Conservation (phyloP, 768 basidiomycete genomes). For the Mycena indigotica region DNA sequence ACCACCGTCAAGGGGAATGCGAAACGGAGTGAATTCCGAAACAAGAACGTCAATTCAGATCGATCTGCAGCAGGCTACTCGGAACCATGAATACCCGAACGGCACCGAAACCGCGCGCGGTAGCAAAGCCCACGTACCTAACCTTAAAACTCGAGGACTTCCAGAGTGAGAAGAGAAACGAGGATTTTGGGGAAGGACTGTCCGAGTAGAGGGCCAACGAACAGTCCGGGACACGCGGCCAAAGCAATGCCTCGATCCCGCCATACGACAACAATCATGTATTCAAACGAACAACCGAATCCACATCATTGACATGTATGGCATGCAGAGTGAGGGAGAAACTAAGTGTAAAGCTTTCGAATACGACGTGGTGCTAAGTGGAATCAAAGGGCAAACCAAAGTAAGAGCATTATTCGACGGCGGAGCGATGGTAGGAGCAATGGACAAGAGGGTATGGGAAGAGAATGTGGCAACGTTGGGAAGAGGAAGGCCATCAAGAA, state of each 20-base stretch:
- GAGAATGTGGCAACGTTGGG: slow-evolving; percentile 16
- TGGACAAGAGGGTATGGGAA: slow-evolving; percentile 23
- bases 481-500: slow-evolving; percentile 11
- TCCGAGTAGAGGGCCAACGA: slow-evolving; percentile 21
- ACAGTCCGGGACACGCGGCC: slow-evolving; percentile 4
- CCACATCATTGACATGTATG: slow-evolving; percentile 7
- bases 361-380: slow-evolving; percentile 21
- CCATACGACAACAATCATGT: not conserved
- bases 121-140: slow-evolving; percentile 12
- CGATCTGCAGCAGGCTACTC: not conserved
- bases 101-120: not conserved
- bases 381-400: slow-evolving; percentile 18
- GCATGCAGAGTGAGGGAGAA: slow-evolving; percentile 7
- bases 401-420: slow-evolving; percentile 32
- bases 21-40: not conserved
- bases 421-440: slow-evolving; percentile 33
- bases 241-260: slow-evolving; percentile 12
- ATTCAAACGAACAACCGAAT: slow-evolving; percentile 2
- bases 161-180: slow-evolving; percentile 22
- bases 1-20: slow-evolving; percentile 8
- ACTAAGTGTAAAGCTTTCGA: slow-evolving; percentile 24
- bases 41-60: slow-evolving; percentile 4
- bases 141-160: slow-evolving; percentile 3
- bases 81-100: no score
- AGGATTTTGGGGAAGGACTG: slow-evolving; percentile 25